Conservation (phyloP, 345 rosid species). For the Salix suchowensis region DNA sequence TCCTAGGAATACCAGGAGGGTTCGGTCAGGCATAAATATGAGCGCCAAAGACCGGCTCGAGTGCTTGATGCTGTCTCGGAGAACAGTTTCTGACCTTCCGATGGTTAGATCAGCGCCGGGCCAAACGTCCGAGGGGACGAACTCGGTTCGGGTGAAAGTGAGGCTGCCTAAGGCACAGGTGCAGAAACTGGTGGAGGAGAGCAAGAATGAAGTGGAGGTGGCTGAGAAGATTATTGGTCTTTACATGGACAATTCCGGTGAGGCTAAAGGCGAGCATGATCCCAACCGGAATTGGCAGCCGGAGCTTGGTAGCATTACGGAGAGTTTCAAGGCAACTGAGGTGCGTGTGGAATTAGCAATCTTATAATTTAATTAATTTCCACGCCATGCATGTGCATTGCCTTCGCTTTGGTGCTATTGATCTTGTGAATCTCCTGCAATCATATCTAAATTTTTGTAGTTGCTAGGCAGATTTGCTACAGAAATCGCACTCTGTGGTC, state of each 20-base stretch:
- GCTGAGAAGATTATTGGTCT: slow-evolving; percentile 65
- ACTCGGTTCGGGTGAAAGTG: slow-evolving; percentile 45
- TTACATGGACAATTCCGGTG: slow-evolving; percentile 29
- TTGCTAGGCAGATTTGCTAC: no score
- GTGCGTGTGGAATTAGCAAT: not conserved
- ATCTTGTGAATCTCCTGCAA: no score
- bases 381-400: not conserved
- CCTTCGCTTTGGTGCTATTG: no score
- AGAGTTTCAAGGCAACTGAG: not conserved
- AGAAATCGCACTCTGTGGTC: no score
- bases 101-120: slow-evolving; percentile 29
- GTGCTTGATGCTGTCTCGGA: slow-evolving; percentile 68
- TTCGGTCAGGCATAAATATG: slow-evolving; percentile 70
- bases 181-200: slow-evolving; percentile 59
- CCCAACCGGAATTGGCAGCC: slow-evolving; percentile 15
- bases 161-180: slow-evolving; percentile 64
- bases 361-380: not conserved
- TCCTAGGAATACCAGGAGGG: slow-evolving; percentile 49
- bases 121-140: not conserved
- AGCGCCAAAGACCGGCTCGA: slow-evolving; percentile 82
- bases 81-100: slow-evolving; percentile 74
- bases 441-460: no score
- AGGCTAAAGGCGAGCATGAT: not conserved
- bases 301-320: slow-evolving; percentile 14
- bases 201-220: slow-evolving; percentile 49